Percentiles rank a stretch among this genome's conserved stretches.
phyloP scores from a whole-genome alignment of 2,329 filamentous ascomycete species.

The Biscogniauxia mediterranea region DNA sequence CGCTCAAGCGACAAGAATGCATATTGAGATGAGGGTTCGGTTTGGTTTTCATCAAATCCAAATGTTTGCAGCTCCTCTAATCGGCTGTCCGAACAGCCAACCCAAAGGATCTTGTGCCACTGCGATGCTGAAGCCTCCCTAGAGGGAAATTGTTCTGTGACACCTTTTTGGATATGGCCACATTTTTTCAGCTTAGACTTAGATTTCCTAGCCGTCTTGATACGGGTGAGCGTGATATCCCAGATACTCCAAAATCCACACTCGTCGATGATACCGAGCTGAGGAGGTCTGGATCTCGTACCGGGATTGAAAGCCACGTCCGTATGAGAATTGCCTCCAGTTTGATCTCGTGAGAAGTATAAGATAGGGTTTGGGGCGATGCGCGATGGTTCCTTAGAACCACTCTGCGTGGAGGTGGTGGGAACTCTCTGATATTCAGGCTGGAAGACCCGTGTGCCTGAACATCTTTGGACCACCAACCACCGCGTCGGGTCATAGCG shows the following conservation, averaged over 20 bases:
- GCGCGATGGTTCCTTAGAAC: slow-evolving; percentile 41
- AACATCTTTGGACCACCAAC: slow-evolving; percentile 53
- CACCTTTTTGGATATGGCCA: slow-evolving; percentile 45
- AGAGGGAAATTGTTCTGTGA: slow-evolving; percentile 35
- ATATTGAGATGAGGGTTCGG: slow-evolving; percentile 16
- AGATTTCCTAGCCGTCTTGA: slow-evolving; percentile 34
- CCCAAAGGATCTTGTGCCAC: slow-evolving; percentile 44
- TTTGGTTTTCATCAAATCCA: slow-evolving; percentile 35
- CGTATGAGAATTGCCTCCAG: slow-evolving; percentile 54
- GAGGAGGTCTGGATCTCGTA: slow-evolving; percentile 48
- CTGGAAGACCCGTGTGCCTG: slow-evolving; percentile 50
- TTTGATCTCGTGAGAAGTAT: slow-evolving; percentile 49
- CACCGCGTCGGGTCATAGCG: slow-evolving; percentile 43
- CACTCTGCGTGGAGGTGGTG: slow-evolving; percentile 18
- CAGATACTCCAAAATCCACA: slow-evolving; percentile 67
- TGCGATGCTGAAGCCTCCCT: slow-evolving; percentile 30
- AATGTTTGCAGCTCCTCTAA: slow-evolving; percentile 35
- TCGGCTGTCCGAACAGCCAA: slow-evolving; percentile 31
- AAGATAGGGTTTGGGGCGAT: slow-evolving; percentile 57
- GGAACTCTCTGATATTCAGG: slow-evolving; percentile 45
- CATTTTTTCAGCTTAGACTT: slow-evolving; percentile 35
- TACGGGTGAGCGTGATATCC: slow-evolving; percentile 48
- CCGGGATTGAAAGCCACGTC: slow-evolving; percentile 65
- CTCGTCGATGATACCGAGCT: slow-evolving; percentile 65
- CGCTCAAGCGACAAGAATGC: slow-evolving; percentile 41